These are phyloP conservation scores for Cucurbita pepo DNA, from an alignment of 306 rosid genomes.

Conservation along the genomic window DNA sequence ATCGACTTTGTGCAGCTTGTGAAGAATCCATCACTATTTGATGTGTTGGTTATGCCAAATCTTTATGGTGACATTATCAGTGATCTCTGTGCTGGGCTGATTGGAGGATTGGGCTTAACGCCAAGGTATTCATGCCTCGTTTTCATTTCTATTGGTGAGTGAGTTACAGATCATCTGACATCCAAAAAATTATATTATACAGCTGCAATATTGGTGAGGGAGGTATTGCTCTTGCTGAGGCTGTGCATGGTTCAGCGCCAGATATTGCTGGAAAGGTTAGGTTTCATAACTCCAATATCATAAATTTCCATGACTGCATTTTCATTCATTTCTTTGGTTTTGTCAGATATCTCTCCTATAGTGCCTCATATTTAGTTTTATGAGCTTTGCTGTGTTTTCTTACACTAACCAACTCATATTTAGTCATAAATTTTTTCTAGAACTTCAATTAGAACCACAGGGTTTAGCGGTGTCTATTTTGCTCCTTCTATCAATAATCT, in stretches of 20 bases:
- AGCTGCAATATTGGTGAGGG: conserved; percentile 98
- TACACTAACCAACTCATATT: not conserved
- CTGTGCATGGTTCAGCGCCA: conserved; percentile 99
- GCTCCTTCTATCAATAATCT: not conserved
- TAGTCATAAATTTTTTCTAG: not conserved
- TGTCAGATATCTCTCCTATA: not conserved
- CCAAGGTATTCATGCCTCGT: conserved; percentile 45
- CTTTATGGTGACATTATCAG: conserved; percentile 98
- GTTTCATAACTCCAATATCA: not conserved
- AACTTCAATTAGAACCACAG: not conserved
- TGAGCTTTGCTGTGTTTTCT: not conserved
- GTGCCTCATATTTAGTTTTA: too few relatives aligned
- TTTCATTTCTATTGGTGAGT: not conserved
- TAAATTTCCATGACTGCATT: not conserved
- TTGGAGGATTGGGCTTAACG: conserved; percentile 96
- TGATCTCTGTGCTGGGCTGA: conserved; percentile 95
- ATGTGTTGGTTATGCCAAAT: conserved; percentile 98
- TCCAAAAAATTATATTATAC: conserved; percentile 18
- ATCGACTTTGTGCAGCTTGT: conserved; percentile 57
- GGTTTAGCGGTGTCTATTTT: not conserved
- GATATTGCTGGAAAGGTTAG: conserved; percentile 99
- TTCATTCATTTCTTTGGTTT: not conserved
- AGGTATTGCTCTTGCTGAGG: conserved; percentile 98
- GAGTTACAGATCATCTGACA: not conserved
- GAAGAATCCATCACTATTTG: conserved; percentile 90